These are phyloP conservation scores for Penium margaritaceum DNA, from an alignment of 139 green algal genomes.

Conservation along the genomic window DNA sequence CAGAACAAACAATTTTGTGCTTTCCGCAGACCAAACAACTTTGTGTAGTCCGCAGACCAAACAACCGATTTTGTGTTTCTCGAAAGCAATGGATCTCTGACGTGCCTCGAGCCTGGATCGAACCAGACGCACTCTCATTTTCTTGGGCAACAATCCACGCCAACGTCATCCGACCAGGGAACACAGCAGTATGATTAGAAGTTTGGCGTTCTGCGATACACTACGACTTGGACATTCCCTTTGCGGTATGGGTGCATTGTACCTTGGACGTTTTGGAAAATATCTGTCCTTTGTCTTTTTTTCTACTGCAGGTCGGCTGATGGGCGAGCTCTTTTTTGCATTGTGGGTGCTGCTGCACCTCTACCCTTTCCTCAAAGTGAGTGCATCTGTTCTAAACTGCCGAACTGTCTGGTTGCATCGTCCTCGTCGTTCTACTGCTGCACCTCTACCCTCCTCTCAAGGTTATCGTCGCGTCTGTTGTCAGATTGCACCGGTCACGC, in stretches of 20 bases:
- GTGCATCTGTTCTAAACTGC: too few relatives aligned
- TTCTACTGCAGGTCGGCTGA: conserved; percentile 10
- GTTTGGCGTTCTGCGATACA: neutral
- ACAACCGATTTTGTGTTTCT: too few relatives aligned
- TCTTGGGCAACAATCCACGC: neutral
- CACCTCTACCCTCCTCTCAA: too few relatives aligned
- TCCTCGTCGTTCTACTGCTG: too few relatives aligned
- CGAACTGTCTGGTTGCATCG: too few relatives aligned
- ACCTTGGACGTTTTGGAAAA: neutral
- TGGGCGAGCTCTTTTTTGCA: conserved; percentile 26
- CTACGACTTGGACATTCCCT: neutral
- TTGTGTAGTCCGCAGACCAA: too few relatives aligned
- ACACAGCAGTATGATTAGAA: neutral
- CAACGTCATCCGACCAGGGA: neutral
- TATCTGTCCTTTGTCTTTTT: neutral
- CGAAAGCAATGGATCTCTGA: too few relatives aligned
- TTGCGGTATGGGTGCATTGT: neutral
- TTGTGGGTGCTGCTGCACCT: conserved; percentile 37
- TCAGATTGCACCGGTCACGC: too few relatives aligned
- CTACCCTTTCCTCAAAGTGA: conserved; percentile 31
- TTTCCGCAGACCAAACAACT: too few relatives aligned
- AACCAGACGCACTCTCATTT: too few relatives aligned
- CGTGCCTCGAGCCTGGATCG: too few relatives aligned
- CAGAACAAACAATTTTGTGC: neutral
- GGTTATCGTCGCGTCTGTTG: too few relatives aligned